Evolutionary conservation across 2,329 filamentous ascomycete genomes (phyloP), one percentile per base, ranked within the genome.

Genomic region (Plenodomus lindquistii): DNA sequence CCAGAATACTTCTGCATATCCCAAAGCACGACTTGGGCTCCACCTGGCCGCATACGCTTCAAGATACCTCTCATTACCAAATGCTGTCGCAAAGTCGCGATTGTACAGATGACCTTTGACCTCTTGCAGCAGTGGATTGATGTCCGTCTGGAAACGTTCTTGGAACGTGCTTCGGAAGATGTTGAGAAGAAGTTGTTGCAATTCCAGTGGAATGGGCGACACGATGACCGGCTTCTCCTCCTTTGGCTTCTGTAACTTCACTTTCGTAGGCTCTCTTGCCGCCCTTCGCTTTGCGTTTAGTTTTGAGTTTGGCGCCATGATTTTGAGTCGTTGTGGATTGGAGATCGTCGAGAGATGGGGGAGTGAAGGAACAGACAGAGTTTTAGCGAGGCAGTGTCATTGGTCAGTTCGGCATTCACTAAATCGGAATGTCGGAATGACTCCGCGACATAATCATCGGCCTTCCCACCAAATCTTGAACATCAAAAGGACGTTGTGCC

Each of bases 11-110:
- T 80, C 76, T n/a, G 84, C 78, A 73, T 97, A 97, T 54, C 87
- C 90, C 43, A 97, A 75, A 0, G 91, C 88, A 44, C 94, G 81
- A 43, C 88, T 88, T 1, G 93, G 89, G 72, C 91, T 96, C 92
- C 93, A 99, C 61, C 94, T 79, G 44, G 90, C 83, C 8, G 91
- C 90, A 76, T 99, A 99, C 9, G 88, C 89, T 52, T 88, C 84
- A 16, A 97, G 80, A 60, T 87, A 82, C 37, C 87, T 84, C 46
- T 84, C 79, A 38, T 79, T 79, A 0, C 85, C 85, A 74, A 97
- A 99, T 0, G 93, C 93, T 15, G 78, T 75, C 11, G 80, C 79
- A 73, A 97, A 97, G 69, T 97, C 89, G 24, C 94, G 84, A 49
- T 88, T 85, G 70, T 87, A 97, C 8, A 99, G 79, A 55, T 93